Percentiles rank a stretch among this genome's conserved stretches.
phyloP scores from a whole-genome alignment of 2,329 filamentous ascomycete genomes.

The Colletotrichum spaethianum region DNA sequence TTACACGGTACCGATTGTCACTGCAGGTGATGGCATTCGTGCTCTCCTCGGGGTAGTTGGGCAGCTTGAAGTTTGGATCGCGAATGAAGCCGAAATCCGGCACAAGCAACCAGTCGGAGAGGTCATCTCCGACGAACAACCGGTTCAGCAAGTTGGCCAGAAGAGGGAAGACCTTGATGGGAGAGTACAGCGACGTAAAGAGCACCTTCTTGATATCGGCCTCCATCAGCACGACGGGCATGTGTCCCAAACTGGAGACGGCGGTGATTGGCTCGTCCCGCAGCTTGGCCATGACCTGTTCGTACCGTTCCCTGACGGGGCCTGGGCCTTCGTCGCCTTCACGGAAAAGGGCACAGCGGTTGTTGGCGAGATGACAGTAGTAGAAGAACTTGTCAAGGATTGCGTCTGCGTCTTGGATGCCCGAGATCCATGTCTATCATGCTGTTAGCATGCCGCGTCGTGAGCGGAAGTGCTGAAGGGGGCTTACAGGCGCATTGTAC shows the following conservation, averaged over 20 bases:
- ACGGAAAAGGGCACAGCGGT: slow-evolving; percentile 56
- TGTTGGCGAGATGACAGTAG: slow-evolving; percentile 61
- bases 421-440: slow-evolving; percentile 50
- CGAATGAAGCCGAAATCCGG: slow-evolving; percentile 40
- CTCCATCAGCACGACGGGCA: slow-evolving; percentile 55
- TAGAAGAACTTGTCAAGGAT: slow-evolving; percentile 61
- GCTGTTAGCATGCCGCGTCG: not conserved
- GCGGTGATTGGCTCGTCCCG: slow-evolving; percentile 52
- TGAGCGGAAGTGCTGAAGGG: not conserved
- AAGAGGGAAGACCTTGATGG: slow-evolving; percentile 48
- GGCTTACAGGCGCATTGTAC: slow-evolving; percentile 51
- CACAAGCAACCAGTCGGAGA: slow-evolving; percentile 13
- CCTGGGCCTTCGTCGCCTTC: slow-evolving; percentile 47
- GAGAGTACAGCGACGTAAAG: slow-evolving; percentile 53
- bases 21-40: slow-evolving; percentile 48
- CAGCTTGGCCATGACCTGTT: slow-evolving; percentile 50
- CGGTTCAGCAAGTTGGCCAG: slow-evolving; percentile 52
- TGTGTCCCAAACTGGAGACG: slow-evolving; percentile 45
- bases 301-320: slow-evolving; percentile 49
- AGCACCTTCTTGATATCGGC: slow-evolving; percentile 54
- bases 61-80: slow-evolving; percentile 13
- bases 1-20: slow-evolving; percentile 49
- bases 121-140: slow-evolving; percentile 46
- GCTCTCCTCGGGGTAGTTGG: slow-evolving; percentile 34
- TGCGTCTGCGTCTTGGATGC: slow-evolving; percentile 61